Percentiles rank a stretch among this genome's conserved stretches.
Conservation (phyloP, 169 alveolate species). For the Cardiosporidium cionae region DNA sequence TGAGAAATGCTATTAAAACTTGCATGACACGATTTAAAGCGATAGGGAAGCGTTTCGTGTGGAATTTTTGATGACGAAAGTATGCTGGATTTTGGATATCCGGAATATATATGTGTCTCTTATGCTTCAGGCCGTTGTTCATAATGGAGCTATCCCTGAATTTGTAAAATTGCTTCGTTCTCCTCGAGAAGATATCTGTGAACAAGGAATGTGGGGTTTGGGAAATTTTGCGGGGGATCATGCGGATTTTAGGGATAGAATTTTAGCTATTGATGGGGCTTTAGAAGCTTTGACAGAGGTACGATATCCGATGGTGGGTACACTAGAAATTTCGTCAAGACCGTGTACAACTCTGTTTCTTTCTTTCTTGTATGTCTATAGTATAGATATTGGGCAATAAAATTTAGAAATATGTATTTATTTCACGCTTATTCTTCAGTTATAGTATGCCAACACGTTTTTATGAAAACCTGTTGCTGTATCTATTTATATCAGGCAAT, state of each 20-base stretch:
- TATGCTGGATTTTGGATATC: too few relatives aligned
- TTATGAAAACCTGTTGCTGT: background rate
- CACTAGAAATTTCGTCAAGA: too few relatives aligned
- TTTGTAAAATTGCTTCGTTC: slow-evolving; percentile 59
- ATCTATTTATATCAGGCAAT: background rate
- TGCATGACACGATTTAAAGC: too few relatives aligned
- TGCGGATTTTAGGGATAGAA: slow-evolving; percentile 79
- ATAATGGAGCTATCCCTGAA: slow-evolving; percentile 18
- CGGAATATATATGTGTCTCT: background rate
- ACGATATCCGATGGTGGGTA: too few relatives aligned
- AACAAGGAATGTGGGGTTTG: slow-evolving; percentile 95
- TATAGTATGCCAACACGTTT: background rate
- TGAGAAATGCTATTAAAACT: too few relatives aligned
- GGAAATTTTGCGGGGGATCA: slow-evolving; percentile 98
- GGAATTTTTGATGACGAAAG: too few relatives aligned
- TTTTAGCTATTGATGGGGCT: slow-evolving; percentile 4
- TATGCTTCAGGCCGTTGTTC: slow-evolving; percentile 17
- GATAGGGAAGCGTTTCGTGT: too few relatives aligned
- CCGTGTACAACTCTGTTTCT: too few relatives aligned
- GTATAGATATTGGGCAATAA: too few relatives aligned
- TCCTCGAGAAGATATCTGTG: slow-evolving; percentile 86
- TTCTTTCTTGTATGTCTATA: too few relatives aligned
- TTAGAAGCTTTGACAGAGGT: background rate
- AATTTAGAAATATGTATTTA: too few relatives aligned
- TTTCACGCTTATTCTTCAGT: background rate